A percentile compares a stretch with the other conserved stretches of the same genome.
These are phyloP conservation scores for Euphorbia celastroides DNA, from an alignment of 441 rosid species.

Conservation along the genomic window DNA sequence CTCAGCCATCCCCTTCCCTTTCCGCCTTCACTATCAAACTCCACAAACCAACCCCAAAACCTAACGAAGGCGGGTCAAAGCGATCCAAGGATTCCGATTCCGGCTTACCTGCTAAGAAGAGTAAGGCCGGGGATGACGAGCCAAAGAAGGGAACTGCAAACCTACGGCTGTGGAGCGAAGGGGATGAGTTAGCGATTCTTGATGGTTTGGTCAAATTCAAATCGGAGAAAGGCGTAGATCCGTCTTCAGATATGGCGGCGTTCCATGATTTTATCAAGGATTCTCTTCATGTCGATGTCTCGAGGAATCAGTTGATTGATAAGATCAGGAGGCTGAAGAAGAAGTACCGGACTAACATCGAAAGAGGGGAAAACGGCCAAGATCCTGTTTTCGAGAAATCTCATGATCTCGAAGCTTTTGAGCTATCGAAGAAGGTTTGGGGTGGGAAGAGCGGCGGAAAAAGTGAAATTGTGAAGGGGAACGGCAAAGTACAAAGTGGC, in stretches of 20 bases:
- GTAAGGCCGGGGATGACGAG: background rate
- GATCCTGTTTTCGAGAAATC: slow-evolving; percentile 24
- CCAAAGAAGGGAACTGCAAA: slow-evolving; percentile 13
- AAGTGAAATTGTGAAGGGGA: slow-evolving; percentile 3
- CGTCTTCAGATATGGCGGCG: slow-evolving; percentile 19
- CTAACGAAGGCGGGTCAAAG: slow-evolving; percentile 6
- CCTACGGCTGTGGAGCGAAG: slow-evolving; percentile 37
- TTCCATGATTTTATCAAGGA: slow-evolving; percentile 37
- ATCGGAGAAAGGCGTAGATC: slow-evolving; percentile 24
- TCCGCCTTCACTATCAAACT: slow-evolving; percentile 26
- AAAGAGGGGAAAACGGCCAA: slow-evolving; percentile 30
- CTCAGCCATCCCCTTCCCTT: slow-evolving; percentile 22
- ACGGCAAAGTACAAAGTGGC: background rate
- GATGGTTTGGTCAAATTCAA: slow-evolving; percentile 34
- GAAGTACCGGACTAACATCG: slow-evolving; percentile 29
- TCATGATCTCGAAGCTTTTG: slow-evolving; percentile 35
- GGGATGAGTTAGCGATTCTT: slow-evolving; percentile 39
- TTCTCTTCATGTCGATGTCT: slow-evolving; percentile 32
- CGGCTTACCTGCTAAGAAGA: background rate
- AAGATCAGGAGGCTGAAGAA: slow-evolving; percentile 41
- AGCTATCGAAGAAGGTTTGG: slow-evolving; percentile 39
- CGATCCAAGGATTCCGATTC: slow-evolving; percentile 9
- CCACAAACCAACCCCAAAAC: slow-evolving; percentile 9
- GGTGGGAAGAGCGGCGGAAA: slow-evolving; percentile 11
- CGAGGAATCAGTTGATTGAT: slow-evolving; percentile 29